Evolutionary conservation across 768 basidiomycete genomes (phyloP), one percentile per base, ranked within the genome.

Genomic region (Serendipita sp.): DNA sequence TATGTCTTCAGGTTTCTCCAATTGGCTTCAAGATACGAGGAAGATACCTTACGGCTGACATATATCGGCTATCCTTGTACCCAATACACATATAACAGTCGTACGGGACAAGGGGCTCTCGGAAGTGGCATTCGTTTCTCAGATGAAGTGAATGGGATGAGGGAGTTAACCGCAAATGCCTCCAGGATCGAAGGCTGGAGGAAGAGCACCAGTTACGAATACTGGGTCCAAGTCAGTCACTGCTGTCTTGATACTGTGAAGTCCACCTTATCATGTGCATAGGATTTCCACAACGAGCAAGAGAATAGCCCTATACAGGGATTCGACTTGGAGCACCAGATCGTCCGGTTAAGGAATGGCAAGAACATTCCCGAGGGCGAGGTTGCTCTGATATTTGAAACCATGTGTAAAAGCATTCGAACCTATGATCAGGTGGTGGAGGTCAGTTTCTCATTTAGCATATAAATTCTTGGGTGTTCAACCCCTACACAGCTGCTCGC

Each of bases 121-220:
- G 95, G 96, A 6, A 86, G 86, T 64, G 95, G 95, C 2, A 78
- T 87, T 15, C 81, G 84, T 3, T 91, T 93, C 70, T 72, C 75
- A 13, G 92, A 95, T 64, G 92, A 95, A 23, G 71, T 72, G 0
- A 73, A 77, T 11, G 83, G 83, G 50, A 69, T 78, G 65, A 82
- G 80, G 67, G 95, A 99, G 71, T 76, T 96, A 63, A 77, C 79
- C 45, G 77, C 79, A 36, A 92, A 93, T 68, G 83, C 85, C 1
- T 83, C 84, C 69, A 81, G 95, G 40, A 91, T 98, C 44, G 96
- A 98, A 70, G 94, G 87, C 5, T 99, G 95, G 95, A 77, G 88
- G 66, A 81, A 81, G 70, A 95, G 90, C 3, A 83, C 82, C 67
- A 84, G 82, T 63, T 96, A 97, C 73, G 79, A 81, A 63, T 81